Base-by-base conservation (phyloP, 2,329 filamentous ascomycete genomes). In the Blastomyces silverae region DNA sequence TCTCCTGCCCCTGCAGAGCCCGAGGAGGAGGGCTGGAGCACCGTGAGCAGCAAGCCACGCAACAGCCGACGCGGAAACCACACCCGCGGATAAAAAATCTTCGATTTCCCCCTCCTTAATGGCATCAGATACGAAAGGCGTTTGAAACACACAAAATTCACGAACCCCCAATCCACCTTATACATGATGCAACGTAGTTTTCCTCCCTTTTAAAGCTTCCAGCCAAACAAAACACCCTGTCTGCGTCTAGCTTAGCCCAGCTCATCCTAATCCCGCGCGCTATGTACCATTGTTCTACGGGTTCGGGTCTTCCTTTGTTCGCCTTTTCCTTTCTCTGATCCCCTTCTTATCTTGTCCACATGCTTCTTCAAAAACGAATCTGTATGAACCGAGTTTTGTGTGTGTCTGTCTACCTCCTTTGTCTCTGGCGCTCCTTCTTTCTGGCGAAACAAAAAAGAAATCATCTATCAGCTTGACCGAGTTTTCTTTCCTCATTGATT, bases 21-120 rank as follows among this genome's bases (percentile, higher is more conserved):
- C 52, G 79, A 81, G 58, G 77, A 80, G 60, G 79, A 80, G 63
- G 79, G 79, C 68, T 81, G 79, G 79, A 81, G 79, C 73, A 81
- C 79, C 20, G 79, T 81, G 65, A 74, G 76, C 67, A 72, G 76
- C 65, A 78, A 75, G 69, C 75, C 74, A 70, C 78, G 78, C 71
- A 79, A 73, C 72, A 78, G 76, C 71, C 78, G 79, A 67, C 78
- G 79, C 67, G 77, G 78, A 66, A 71, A 73, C 65, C 72, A 61
- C 13, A 11, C 48, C 34, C 52, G 62, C 39, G 62, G 52, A 10
- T 63, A 61, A 48, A 31, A 53, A 31, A 34, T 37, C 7, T 56
- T n/a, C 10, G 25, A 31, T 5, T 57, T 57, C 20, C 20, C 28
- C 13, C 48, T 10, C 17, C 20, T 37, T 37, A 13, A 56, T 37